phyloP scores from a whole-genome alignment of 331 rosid genomes.

The Malus hybrid region DNA sequence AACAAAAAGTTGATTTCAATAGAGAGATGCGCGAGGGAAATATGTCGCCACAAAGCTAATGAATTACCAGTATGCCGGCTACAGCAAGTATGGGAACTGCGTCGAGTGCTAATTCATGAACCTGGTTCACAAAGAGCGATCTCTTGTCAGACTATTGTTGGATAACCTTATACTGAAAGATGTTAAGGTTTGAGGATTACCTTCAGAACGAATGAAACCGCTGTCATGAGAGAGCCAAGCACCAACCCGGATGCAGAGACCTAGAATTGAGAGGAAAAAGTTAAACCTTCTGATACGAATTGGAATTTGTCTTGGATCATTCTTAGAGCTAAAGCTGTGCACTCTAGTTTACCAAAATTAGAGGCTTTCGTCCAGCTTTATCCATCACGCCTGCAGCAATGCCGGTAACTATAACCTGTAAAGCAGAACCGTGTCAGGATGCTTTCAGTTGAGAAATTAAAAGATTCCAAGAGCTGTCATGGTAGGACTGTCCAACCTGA shows the following conservation, averaged over 20 bases:
- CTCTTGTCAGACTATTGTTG: constrained; percentile 1
- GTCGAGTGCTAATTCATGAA: constrained; percentile 33
- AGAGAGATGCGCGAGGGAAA: background rate
- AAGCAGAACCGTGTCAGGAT: constrained; percentile 3
- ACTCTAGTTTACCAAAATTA: constrained; percentile 48
- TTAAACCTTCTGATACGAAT: constrained; percentile 2
- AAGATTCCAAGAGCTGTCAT: background rate
- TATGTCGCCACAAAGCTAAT: background rate
- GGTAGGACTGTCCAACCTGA: constrained; percentile 46
- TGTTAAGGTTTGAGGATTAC: constrained; percentile 23
- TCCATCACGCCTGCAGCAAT: constrained; percentile 58
- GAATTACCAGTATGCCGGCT: constrained; percentile 67
- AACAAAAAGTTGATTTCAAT: background rate
- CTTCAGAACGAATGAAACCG: constrained; percentile 76
- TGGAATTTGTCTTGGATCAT: background rate
- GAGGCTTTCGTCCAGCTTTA: constrained; percentile 78
- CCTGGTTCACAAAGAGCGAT: constrained; percentile 35
- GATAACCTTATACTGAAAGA: background rate
- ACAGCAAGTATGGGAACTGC: constrained; percentile 67
- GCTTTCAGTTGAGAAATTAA: background rate
- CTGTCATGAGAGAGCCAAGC: constrained; percentile 48
- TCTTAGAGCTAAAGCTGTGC: constrained; percentile 2
- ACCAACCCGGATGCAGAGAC: constrained; percentile 67
- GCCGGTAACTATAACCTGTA: constrained; percentile 61
- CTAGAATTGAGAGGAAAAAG: constrained; percentile 23